Evolutionary conservation across 371 early-diverging fungal genomes (phyloP), one percentile per base, ranked within the genome.

Genomic region (Saksenaea oblongispora): DNA sequence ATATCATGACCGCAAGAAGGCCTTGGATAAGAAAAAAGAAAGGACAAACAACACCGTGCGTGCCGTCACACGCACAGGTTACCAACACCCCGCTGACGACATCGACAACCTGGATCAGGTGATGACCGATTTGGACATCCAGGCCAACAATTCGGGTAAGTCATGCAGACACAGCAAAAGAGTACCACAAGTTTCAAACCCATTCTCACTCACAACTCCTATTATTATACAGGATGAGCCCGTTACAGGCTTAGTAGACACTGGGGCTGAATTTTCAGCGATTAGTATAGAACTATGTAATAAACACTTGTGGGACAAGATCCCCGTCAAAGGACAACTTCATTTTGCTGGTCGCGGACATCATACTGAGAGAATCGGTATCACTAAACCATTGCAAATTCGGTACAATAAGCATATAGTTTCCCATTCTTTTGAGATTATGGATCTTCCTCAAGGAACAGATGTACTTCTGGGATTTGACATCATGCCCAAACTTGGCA

Each of bases 401-500:
- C 37, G 15, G 15, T 37, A 37, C 37, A 37, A 37, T 37, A 37
- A 37, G 1, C 37, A 1, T 1, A 15, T 37, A 11, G 37, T 37
- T 37, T 37, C 37, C 37, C 64, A 58, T 34, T 14, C 4, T 34
- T 58, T 55, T 54, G 17, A 37, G 17, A 34, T 63, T 10, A 47
- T 63, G 28, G 58, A 63, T 34, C 31, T 63, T 31, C 22, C 42
- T 22, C 42, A 26, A 8, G 28, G 57, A 14, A 28, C 47, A 34
- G 22, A 31, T 5, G 3, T 59, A 5, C 54, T 36, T 13, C 36
- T 65, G 4, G 65, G 65, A 5, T 18, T 18, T 9, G 65, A 65
- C 35, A 31, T 65, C 17, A 11, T 64, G 9, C 24, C 41, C 13
- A 56, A 64, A 36, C 15, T 64, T 5, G 62, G 62, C 4, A 64